Evolutionary conservation across 2,329 filamentous ascomycete genomes (phyloP), one percentile per base, ranked within the genome.

Genomic region (Fusarium sp.): DNA sequence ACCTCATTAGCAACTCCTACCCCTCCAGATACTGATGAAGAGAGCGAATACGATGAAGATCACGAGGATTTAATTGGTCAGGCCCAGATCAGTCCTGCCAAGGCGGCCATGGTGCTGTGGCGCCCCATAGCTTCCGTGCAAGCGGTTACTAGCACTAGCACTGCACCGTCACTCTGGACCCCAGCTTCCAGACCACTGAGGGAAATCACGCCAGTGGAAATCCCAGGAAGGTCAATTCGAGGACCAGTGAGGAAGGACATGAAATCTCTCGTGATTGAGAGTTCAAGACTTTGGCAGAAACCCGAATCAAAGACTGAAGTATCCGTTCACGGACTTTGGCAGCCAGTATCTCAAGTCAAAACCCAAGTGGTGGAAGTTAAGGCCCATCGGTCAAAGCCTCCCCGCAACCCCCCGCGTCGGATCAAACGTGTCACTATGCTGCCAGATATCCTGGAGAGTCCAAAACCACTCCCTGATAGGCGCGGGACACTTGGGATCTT

Each of bases 381-480:
- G 45, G 55, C 60, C 49, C 71, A 67, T 29, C 86, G 87, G 14
- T 85, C 85, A 18, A 72, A 86, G 14, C 85, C 85, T 5, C 87
- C 86, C 4, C 84, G 87, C 62, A 84, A 85, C 49, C 89, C 89
- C 18, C 85, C 86, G 18, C 83, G 89, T 46, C 86, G 84, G 60
- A 88, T 81, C 76, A 88, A 83, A 79, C 86, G 89, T 45, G 80
- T 90, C n/a, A 90, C 88, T 12, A 77, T 86, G 49, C 84, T 92
- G 9, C 88, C 90, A 18, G 90, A 91, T 76, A 91, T 91, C 66
- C 76, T 90, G 38, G 90, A 91, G 77, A 90, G 85, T 70, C 90
- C 90, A 7, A 81, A 87, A 75, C 89, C 89, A 39, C 81, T 91
- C 8, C 85, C 86, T 8, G 83, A 90, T 76, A 88, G 87, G 79